Base-by-base conservation (phyloP, 164 flowering plant species). In the Sextonia rubra region DNA sequence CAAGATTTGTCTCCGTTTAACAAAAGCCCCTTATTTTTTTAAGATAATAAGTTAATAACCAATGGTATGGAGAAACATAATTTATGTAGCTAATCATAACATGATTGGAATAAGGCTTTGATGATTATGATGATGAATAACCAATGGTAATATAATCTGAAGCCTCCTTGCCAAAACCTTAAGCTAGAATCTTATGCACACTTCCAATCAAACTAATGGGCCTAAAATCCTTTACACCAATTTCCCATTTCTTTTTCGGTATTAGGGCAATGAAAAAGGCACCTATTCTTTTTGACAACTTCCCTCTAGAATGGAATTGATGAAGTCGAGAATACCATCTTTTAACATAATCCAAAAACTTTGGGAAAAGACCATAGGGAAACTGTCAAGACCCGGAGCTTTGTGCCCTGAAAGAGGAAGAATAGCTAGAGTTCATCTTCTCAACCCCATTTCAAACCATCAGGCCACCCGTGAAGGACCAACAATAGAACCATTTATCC, bases 191-290 rank as follows among this genome's bases (percentile, higher is more conserved):
- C 26, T 62, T 24, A 25, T 25, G 24, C 22, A 15, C 17, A 62
- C 14, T 24, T 62, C 65, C 65, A 62, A 62, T 62, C 65, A 62
- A 62, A 23, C 65, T 62, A 62, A 62, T 62, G 20, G 26, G 26
- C 65, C 65, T 62, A 29, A 62, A 62, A 26, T 62, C 65, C 26
- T 62, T 15, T 3, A 25, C 3, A 26, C 26, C 26, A 62, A 24
- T 24, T 24, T 7, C 65, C 15, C 32, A 29, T 23, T 62, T 29
- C 25, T 25, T 62, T 24, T 62, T 62, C 25, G 32, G 65, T 8
- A 62, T 62, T 62, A 62, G 12, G 26, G 65, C 65, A 62, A 62
- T 25, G 25, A 62, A 62, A 12, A 24, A 62, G 25, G 65, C 65
- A 15, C 65, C 65, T 26, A 62, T 12, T 26, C 4, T 17, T 11